Percentiles rank a stretch among this genome's conserved stretches.
Evolutionary conservation across 2,329 filamentous ascomycete genomes (phyloP).

Genomic region (Berkeleyomyces rouxiae): DNA sequence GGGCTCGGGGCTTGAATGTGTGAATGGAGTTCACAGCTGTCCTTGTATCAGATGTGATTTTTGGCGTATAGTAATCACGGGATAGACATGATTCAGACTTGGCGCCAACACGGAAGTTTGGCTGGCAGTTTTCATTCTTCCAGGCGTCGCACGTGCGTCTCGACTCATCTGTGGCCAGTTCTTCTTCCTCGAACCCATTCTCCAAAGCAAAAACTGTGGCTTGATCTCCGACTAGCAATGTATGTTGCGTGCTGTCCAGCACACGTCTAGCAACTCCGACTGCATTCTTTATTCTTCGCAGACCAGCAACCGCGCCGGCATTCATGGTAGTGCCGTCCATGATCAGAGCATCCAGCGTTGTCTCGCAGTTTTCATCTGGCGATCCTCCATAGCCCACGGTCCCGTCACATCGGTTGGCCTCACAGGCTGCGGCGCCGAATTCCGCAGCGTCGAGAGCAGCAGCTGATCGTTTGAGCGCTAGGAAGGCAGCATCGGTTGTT

Average conservation of each 20-base stretch:
- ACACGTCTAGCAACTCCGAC: slow-evolving; percentile 34
- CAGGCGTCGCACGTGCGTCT: slow-evolving; percentile 26
- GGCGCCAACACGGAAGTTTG: slow-evolving; percentile 34
- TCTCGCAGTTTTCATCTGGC: slow-evolving; percentile 39
- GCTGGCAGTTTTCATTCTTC: slow-evolving; percentile 28
- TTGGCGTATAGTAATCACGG: slow-evolving; percentile 32
- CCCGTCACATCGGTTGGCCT: slow-evolving; percentile 35
- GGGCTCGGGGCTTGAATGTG: slow-evolving; percentile 27
- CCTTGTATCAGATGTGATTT: slow-evolving; percentile 24
- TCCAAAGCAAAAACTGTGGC: slow-evolving; percentile 35
- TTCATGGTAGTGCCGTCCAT: slow-evolving; percentile 40
- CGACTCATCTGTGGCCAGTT: slow-evolving; percentile 28
- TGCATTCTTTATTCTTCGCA: slow-evolving; percentile 32
- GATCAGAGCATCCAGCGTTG: slow-evolving; percentile 41
- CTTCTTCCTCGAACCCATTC: slow-evolving; percentile 32
- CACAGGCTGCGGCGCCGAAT: slow-evolving; percentile 34
- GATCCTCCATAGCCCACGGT: slow-evolving; percentile 39
- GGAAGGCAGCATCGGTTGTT: slow-evolving; percentile 35
- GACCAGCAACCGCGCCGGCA: slow-evolving; percentile 33
- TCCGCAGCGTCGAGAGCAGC: slow-evolving; percentile 35
- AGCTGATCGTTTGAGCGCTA: slow-evolving; percentile 20
- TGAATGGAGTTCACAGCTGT: slow-evolving; percentile 33
- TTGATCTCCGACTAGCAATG: slow-evolving; percentile 34
- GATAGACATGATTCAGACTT: slow-evolving; percentile 25
- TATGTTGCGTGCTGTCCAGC: slow-evolving; percentile 34